Evolutionary conservation across 768 basidiomycete species (phyloP).

Genomic region (Hirschioporus abietinus): DNA sequence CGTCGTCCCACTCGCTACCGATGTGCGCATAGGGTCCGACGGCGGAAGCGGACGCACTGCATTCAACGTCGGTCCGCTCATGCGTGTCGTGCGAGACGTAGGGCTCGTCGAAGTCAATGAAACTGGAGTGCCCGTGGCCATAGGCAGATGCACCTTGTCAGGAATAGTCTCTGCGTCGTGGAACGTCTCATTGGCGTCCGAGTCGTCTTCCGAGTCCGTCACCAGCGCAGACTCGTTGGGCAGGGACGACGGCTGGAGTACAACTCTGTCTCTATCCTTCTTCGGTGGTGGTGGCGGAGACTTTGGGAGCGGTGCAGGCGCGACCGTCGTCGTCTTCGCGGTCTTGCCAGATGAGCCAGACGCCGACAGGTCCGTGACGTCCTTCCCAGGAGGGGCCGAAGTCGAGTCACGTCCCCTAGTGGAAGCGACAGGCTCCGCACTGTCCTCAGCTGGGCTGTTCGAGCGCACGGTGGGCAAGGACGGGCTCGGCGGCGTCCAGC

Average conservation of each 20-base stretch:
- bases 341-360: neutral
- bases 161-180: constrained; percentile 5
- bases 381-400: neutral
- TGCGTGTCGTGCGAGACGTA: neutral
- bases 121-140: neutral
- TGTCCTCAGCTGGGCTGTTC: constrained; percentile 46
- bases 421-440: neutral
- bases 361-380: neutral
- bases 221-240: constrained; percentile 4
- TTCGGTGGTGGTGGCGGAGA: too few species aligned
- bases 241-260: neutral
- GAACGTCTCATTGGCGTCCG: constrained; percentile 8
- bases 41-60: too few species aligned
- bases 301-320: neutral
- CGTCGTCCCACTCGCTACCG: constrained; percentile 56
- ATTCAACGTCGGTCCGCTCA: neutral
- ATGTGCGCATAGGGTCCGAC: constrained; percentile 49
- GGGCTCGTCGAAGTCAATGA: neutral
- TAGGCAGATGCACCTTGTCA: neutral
- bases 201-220: neutral
- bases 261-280: neutral
- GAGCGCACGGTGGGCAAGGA: constrained; percentile 48
- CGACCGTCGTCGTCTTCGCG: neutral
- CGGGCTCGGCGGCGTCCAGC: constrained; percentile 45
- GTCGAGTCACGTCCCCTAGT: neutral